Percentiles rank a stretch among this genome's conserved stretches.
Evolutionary conservation across 768 basidiomycete species (phyloP).

Genomic region (Calocybe indica): DNA sequence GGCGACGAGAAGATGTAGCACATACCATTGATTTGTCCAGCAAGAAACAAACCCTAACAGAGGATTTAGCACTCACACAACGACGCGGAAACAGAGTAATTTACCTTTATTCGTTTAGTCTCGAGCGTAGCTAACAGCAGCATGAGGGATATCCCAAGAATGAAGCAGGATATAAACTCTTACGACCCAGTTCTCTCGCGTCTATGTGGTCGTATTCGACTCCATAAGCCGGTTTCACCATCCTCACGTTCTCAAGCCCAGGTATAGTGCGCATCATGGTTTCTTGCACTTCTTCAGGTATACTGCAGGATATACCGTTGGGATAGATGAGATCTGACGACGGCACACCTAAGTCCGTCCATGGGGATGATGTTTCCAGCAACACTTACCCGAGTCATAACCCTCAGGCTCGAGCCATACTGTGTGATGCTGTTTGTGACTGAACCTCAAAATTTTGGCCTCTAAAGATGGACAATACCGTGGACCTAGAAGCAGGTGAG

Average conservation of each 20-base stretch:
- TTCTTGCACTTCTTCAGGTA: conserved; percentile 84
- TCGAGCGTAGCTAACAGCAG: conserved; percentile 64
- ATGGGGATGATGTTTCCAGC: background rate
- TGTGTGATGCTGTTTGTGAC: conserved; percentile 60
- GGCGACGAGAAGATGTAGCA: background rate
- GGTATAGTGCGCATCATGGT: conserved; percentile 78
- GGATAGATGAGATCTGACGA: conserved; percentile 77
- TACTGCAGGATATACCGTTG: conserved; percentile 82
- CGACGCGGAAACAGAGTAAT: background rate
- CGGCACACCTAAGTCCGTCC: background rate
- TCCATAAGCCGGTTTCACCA: conserved; percentile 84
- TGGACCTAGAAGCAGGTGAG: conserved; percentile 46
- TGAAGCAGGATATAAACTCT: conserved; percentile 18
- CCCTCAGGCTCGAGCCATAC: conserved; percentile 94
- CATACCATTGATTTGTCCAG: conserved; percentile 83
- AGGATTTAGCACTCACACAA: background rate
- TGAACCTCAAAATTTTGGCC: conserved; percentile 79
- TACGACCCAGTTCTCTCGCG: conserved; percentile 71
- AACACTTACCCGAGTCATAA: conserved; percentile 66
- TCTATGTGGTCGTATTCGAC: conserved; percentile 93
- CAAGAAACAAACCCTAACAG: conserved; percentile 72
- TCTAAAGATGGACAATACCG: conserved; percentile 91
- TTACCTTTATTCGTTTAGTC: conserved; percentile 74
- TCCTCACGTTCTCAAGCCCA: conserved; percentile 79
- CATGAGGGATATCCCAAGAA: background rate